phyloP scores from a whole-genome alignment of 805 yeast species.

The Myxozyma neglecta region DNA sequence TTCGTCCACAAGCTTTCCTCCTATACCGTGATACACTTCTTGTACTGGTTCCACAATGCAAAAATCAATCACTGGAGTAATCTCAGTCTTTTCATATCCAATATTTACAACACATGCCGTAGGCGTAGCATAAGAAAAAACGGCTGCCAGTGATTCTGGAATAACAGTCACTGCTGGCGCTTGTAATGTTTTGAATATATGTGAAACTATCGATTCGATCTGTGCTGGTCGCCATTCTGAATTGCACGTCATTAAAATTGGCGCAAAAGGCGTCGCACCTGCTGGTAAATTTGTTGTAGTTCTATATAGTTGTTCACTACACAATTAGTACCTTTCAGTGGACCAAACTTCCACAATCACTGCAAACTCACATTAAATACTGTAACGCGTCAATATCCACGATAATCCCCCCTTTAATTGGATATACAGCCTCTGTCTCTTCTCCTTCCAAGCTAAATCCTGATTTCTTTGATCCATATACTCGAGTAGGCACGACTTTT shows the following conservation, averaged over 20 bases:
- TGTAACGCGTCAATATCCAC: conserved; percentile 69
- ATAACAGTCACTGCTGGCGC: conserved; percentile 70
- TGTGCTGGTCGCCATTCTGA: conserved; percentile 67
- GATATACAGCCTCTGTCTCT: conserved; percentile 52
- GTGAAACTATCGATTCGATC: conserved; percentile 69
- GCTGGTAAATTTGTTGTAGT: conserved; percentile 43
- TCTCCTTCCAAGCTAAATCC: conserved; percentile 45
- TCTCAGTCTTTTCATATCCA: conserved; percentile 72
- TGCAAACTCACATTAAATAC: conserved; percentile 51
- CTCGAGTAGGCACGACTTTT: conserved; percentile 72
- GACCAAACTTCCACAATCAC: not conserved
- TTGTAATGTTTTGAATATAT: conserved; percentile 69
- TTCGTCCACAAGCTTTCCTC: conserved; percentile 66
- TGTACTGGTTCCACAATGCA: conserved; percentile 59
- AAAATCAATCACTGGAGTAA: conserved; percentile 77
- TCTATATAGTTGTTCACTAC: conserved; percentile 47
- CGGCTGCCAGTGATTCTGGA: conserved; percentile 65
- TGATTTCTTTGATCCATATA: conserved; percentile 51
- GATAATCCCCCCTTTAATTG: conserved; percentile 65
- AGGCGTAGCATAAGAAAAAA: conserved; percentile 65
- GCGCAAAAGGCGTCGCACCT: conserved; percentile 48
- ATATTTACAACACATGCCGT: conserved; percentile 77
- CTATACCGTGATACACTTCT: conserved; percentile 48
- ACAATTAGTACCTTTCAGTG: conserved; percentile 25
- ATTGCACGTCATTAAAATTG: conserved; percentile 67